phyloP scores from a whole-genome alignment of 495 filamentous ascomycete species.

The Penicillium herquei region DNA sequence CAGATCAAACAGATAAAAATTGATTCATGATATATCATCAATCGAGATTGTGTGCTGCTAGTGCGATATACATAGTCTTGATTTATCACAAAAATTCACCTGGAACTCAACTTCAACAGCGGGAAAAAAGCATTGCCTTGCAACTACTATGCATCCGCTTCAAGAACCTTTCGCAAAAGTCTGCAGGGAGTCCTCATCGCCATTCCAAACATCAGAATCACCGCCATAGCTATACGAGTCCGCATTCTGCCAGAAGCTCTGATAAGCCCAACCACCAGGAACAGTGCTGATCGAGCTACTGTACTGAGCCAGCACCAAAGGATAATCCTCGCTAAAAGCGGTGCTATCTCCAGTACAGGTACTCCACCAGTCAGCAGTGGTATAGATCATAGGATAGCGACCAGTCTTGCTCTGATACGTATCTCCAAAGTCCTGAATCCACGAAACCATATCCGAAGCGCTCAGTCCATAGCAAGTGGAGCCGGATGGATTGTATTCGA shows the following conservation, averaged over 20 bases:
- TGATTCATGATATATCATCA: too few species aligned
- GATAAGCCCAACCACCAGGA: slow-evolving; percentile 57
- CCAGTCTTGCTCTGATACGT: slow-evolving; percentile 51
- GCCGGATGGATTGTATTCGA: slow-evolving; percentile 52
- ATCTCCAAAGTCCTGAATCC: slow-evolving; percentile 60
- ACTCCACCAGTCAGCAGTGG: slow-evolving; percentile 60
- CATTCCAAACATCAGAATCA: slow-evolving; percentile 30
- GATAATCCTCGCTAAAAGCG: slow-evolving; percentile 50
- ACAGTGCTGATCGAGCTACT: slow-evolving; percentile 46
- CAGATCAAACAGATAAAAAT: too few species aligned
- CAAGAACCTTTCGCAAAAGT: slow-evolving; percentile 15
- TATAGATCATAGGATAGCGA: slow-evolving; percentile 61
- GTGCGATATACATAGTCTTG: not conserved
- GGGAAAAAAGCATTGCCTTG: too few species aligned
- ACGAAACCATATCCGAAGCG: slow-evolving; percentile 52
- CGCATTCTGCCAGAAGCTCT: slow-evolving; percentile 60
- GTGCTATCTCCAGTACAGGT: slow-evolving; percentile 57
- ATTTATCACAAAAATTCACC: too few species aligned
- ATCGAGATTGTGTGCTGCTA: not conserved
- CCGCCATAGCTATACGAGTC: slow-evolving; percentile 30
- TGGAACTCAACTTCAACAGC: too few species aligned
- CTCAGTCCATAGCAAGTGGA: slow-evolving; percentile 54
- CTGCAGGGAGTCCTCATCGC: slow-evolving; percentile 15
- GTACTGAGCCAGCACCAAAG: slow-evolving; percentile 59
- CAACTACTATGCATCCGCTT: not conserved